Evolutionary conservation across 140 eudicot genomes (phyloP).

Genomic region (Bidens hawaiensis): DNA sequence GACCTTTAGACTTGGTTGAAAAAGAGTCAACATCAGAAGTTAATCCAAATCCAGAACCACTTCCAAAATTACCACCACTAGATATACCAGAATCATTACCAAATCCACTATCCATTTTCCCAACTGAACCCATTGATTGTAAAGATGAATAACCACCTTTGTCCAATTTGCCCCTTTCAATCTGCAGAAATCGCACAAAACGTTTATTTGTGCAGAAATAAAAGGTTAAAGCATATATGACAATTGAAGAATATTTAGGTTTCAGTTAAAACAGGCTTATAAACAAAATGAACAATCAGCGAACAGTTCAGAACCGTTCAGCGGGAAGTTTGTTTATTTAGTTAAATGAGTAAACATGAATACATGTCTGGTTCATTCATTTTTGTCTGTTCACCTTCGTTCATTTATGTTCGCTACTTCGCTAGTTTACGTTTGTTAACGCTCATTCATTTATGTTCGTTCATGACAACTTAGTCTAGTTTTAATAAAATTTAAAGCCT

Average conservation of each 20-base stretch:
- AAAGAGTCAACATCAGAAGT: constrained; percentile 68
- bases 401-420: too few species aligned
- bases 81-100: constrained; percentile 62
- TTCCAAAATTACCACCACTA: constrained; percentile 61
- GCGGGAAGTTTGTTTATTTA: too few species aligned
- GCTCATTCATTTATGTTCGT: too few species aligned
- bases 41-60: constrained; percentile 85
- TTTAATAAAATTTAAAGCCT: too few species aligned
- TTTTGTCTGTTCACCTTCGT: too few species aligned
- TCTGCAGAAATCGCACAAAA: constrained; percentile 33
- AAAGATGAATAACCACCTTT: constrained; percentile 74
- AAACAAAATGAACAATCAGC: too few species aligned
- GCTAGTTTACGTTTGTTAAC: too few species aligned
- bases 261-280: too few species aligned
- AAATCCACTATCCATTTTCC: constrained; percentile 76
- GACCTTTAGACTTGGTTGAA: constrained; percentile 76
- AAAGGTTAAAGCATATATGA: not conserved
- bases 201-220: not conserved
- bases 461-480: too few species aligned
- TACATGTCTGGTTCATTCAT: too few species aligned
- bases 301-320: too few species aligned
- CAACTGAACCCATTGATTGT: constrained; percentile 71
- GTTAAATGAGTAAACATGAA: too few species aligned
- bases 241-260: not conserved
- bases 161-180: constrained; percentile 76